Percentiles rank a stretch among this genome's conserved stretches.
These are phyloP conservation scores for Rhizopogon vinicolor DNA, from an alignment of 768 basidiomycete genomes.

Conservation along the genomic window DNA sequence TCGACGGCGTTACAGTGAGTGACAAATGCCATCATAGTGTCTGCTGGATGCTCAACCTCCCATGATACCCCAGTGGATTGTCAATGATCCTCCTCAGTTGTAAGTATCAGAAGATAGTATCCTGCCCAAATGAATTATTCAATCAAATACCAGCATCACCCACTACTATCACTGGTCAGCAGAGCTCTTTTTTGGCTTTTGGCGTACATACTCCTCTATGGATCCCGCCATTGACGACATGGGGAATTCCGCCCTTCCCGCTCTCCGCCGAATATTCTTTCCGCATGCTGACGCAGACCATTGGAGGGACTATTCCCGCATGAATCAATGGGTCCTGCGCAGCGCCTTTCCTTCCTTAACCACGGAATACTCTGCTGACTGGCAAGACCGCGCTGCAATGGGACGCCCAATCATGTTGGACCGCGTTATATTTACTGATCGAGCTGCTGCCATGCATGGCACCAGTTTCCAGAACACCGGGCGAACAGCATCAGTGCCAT, in stretches of 20 bases:
- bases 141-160: slow-evolving; percentile 50
- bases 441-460: slow-evolving; percentile 77
- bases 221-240: slow-evolving; percentile 61
- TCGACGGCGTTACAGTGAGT: slow-evolving; percentile 75
- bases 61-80: slow-evolving; percentile 49
- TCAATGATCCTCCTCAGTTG: slow-evolving; percentile 88
- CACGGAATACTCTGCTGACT: slow-evolving; percentile 81
- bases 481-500: slow-evolving; percentile 72
- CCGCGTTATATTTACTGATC: slow-evolving; percentile 84
- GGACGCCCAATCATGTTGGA: slow-evolving; percentile 74
- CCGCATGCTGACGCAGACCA: slow-evolving; percentile 66
- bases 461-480: slow-evolving; percentile 63
- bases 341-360: slow-evolving; percentile 75
- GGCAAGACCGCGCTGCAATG: slow-evolving; percentile 72
- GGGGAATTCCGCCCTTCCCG: slow-evolving; percentile 70
- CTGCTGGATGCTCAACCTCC: neutral
- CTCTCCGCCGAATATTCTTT: slow-evolving; percentile 74
- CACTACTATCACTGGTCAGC: slow-evolving; percentile 96
- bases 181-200: slow-evolving; percentile 88
- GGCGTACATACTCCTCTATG: slow-evolving; percentile 84
- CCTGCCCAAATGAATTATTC: neutral
- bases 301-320: slow-evolving; percentile 88
- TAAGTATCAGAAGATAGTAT: slow-evolving; percentile 29
- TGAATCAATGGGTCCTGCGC: slow-evolving; percentile 87
- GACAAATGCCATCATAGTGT: slow-evolving; percentile 2